phyloP scores from a whole-genome alignment of 208 protist species.

The Acanthamoeba quina region DNA sequence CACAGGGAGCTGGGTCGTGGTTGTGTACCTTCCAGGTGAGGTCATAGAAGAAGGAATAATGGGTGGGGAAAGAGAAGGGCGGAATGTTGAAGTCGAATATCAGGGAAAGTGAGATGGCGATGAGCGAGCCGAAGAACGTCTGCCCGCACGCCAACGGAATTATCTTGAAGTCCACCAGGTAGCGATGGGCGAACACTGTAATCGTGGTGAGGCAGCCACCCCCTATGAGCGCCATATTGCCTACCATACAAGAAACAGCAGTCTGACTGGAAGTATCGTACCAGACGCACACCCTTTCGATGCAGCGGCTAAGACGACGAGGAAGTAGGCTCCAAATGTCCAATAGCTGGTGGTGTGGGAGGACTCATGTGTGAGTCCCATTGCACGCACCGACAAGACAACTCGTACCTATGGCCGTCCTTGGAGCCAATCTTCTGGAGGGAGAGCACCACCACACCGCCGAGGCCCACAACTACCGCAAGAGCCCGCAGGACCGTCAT shows the following conservation, averaged over 20 bases:
- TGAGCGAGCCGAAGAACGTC: conserved; percentile 39
- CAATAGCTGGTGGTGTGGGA: not conserved
- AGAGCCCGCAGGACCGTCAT: not conserved
- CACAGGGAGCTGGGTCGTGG: too few species aligned
- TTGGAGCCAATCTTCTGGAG: conserved; percentile 32
- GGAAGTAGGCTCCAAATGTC: not conserved
- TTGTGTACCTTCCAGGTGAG: conserved; percentile 9
- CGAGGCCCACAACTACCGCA: not conserved
- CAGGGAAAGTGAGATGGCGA: not conserved
- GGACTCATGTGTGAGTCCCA: too few species aligned
- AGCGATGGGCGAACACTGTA: conserved; percentile 40
- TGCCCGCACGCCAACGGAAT: conserved; percentile 20
- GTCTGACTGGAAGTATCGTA: too few species aligned
- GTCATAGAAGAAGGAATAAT: conserved; percentile 22
- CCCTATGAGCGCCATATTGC: too few species aligned
- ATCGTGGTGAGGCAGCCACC: too few species aligned
- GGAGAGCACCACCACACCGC: conserved; percentile 2
- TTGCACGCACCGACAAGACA: too few species aligned
- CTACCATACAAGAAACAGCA: too few species aligned
- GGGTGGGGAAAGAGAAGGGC: not conserved
- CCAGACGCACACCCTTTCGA: conserved; percentile 15
- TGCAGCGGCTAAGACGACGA: not conserved
- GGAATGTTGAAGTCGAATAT: conserved; percentile 38
- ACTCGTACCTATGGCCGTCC: not conserved
- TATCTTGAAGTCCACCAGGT: not conserved